Evolutionary conservation across 2,329 filamentous ascomycete genomes (phyloP).

Genomic region (Sarocladium oryzae): DNA sequence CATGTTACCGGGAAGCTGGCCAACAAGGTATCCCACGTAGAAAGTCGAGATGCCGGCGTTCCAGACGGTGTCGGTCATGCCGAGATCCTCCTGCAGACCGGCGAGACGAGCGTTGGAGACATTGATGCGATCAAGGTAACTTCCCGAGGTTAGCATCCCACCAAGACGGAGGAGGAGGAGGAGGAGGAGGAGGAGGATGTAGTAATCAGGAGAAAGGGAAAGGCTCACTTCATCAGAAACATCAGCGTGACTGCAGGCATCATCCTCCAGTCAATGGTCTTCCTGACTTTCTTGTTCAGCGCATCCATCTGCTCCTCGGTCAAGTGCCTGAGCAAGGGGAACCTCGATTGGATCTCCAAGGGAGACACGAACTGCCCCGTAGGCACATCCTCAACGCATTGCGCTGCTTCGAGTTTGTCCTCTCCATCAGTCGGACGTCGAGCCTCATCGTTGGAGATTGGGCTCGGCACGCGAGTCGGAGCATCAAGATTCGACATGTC

Average conservation of each 20-base stretch:
- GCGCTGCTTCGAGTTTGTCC: slow-evolving; percentile 4
- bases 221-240: slow-evolving; percentile 21
- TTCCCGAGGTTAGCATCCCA: no score
- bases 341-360: slow-evolving; percentile 10
- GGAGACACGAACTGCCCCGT: slow-evolving; percentile 8
- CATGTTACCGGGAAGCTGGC: slow-evolving; percentile 38
- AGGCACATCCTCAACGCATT: slow-evolving; percentile 3
- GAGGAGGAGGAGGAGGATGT: background rate
- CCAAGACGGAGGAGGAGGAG: no score
- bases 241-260: slow-evolving; percentile 22
- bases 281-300: slow-evolving; percentile 20
- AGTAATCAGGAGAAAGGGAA: background rate
- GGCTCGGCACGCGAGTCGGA: slow-evolving; percentile 1
- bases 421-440: background rate
- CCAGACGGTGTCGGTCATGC: slow-evolving; percentile 28
- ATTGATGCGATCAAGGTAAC: slow-evolving; percentile 44
- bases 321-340: slow-evolving; percentile 8
- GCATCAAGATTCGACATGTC: background rate
- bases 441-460: background rate
- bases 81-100: slow-evolving; percentile 26
- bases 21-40: slow-evolving; percentile 37
- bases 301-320: slow-evolving; percentile 11
- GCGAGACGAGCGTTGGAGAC: slow-evolving; percentile 35
- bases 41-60: slow-evolving; percentile 32
- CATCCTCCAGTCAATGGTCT: slow-evolving; percentile 24